These are phyloP conservation scores for Erodium moschatum DNA, from an alignment of 441 rosid genomes.

Conservation along the genomic window DNA sequence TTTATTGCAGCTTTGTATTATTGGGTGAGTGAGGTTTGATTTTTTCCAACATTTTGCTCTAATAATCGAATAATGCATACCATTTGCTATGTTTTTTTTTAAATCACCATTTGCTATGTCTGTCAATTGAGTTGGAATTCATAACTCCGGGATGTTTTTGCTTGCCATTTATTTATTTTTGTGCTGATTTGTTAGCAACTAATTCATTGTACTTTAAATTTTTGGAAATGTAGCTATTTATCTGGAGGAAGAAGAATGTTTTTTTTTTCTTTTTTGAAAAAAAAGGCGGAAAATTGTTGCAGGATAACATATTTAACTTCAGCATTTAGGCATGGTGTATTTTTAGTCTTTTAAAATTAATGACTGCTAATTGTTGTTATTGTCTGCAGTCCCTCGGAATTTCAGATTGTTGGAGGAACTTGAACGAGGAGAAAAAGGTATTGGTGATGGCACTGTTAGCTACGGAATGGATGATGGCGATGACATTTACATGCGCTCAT, in stretches of 20 bases:
- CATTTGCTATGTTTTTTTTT: neutral
- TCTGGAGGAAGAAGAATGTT: neutral
- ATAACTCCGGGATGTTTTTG: neutral
- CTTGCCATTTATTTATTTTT: neutral
- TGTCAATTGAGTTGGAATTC: neutral
- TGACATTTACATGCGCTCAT: constrained; percentile 94
- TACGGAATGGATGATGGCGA: constrained; percentile 98
- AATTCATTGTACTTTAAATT: neutral
- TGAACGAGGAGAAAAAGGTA: constrained; percentile 97
- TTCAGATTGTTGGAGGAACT: constrained; percentile 92
- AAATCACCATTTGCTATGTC: neutral
- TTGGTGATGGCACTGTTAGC: constrained; percentile 94
- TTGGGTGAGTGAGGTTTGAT: neutral
- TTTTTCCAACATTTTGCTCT: neutral
- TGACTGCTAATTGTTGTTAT: constrained; percentile 10
- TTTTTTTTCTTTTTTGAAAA: no score
- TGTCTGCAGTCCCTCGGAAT: constrained; percentile 70
- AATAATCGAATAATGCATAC: neutral
- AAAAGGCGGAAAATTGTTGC: neutral
- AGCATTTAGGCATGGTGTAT: neutral
- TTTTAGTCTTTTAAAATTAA: neutral
- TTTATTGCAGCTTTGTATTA: neutral
- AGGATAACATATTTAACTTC: neutral
- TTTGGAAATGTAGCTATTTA: neutral
- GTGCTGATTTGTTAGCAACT: neutral